Evolutionary conservation across 352 stramenopile species (phyloP).

Genomic region (Phytophthora agathidicida): DNA sequence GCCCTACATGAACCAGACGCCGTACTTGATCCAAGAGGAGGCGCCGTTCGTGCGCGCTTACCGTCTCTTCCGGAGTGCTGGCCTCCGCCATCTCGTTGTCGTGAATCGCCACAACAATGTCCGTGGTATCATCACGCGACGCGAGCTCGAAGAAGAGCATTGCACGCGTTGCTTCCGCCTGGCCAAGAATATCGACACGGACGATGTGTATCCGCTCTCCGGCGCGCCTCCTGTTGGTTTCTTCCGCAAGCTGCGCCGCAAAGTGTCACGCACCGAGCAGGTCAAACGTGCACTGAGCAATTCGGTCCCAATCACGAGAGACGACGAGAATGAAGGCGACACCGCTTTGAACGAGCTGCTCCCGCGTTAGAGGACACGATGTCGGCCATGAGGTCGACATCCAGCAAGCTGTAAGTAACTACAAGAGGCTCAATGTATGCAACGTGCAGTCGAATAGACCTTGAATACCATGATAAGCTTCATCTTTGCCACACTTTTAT

Average conservation of each 20-base stretch:
- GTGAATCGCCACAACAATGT: conserved; percentile 94
- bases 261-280: conserved; percentile 72
- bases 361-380: conserved; percentile 9
- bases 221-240: conserved; percentile 58
- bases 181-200: conserved; percentile 70
- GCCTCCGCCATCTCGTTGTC: conserved; percentile 95
- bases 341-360: conserved; percentile 27
- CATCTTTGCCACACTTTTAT: conserved; percentile 15
- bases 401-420: background rate
- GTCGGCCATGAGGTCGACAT: background rate
- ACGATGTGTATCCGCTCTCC: conserved; percentile 77
- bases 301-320: conserved; percentile 17
- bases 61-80: conserved; percentile 96
- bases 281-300: conserved; percentile 76
- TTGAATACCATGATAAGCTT: conserved; percentile 1
- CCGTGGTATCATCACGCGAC: conserved; percentile 86
- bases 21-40: conserved; percentile 96
- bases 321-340: conserved; percentile 11
- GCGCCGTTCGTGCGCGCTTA: conserved; percentile 96
- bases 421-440: background rate
- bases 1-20: conserved; percentile 97
- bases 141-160: conserved; percentile 85
- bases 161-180: conserved; percentile 80
- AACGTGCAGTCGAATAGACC: conserved; percentile 14
- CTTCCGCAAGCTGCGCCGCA: conserved; percentile 66